A percentile compares a stretch with the other conserved stretches of the same genome.
Evolutionary conservation across 2,329 filamentous ascomycete genomes (phyloP).

Genomic region (Calonectria hawksworthii): DNA sequence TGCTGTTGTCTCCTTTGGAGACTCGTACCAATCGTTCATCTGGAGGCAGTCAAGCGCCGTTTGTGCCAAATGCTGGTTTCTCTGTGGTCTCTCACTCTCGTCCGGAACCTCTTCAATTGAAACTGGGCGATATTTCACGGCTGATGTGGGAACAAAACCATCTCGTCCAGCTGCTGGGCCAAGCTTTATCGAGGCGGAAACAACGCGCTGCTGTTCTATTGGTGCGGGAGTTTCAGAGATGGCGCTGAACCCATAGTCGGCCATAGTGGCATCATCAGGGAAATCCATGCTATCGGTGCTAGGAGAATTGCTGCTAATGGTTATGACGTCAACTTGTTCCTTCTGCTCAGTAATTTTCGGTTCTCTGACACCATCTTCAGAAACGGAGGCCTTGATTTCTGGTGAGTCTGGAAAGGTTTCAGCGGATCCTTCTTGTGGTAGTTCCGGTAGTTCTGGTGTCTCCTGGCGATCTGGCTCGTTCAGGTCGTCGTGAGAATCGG

Average conservation of each 20-base stretch:
- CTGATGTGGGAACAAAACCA: too few relatives aligned
- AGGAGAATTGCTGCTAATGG: not conserved
- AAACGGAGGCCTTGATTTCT: not conserved
- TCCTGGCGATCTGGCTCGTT: not conserved
- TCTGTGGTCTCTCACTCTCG: not conserved
- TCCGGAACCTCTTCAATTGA: not conserved
- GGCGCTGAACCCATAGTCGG: not conserved
- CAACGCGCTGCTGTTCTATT: not conserved
- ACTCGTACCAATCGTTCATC: not conserved
- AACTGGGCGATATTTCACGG: not conserved
- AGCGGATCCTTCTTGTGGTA: not conserved
- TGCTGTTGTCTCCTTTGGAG: not conserved
- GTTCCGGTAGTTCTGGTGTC: not conserved
- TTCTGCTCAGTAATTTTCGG: not conserved
- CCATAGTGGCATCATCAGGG: not conserved
- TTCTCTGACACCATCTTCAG: not conserved
- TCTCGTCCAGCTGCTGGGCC: not conserved
- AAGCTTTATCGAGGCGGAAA: not conserved
- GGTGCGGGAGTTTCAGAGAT: too few relatives aligned
- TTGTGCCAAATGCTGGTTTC: not conserved
- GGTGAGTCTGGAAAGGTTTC: not conserved
- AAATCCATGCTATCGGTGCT: not conserved
- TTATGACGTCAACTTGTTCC: not conserved
- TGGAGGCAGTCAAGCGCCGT: not conserved
- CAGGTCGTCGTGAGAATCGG: not conserved